These are phyloP conservation scores for Sporobolomyces roseus DNA, from an alignment of 768 basidiomycete genomes.

Conservation along the genomic window DNA sequence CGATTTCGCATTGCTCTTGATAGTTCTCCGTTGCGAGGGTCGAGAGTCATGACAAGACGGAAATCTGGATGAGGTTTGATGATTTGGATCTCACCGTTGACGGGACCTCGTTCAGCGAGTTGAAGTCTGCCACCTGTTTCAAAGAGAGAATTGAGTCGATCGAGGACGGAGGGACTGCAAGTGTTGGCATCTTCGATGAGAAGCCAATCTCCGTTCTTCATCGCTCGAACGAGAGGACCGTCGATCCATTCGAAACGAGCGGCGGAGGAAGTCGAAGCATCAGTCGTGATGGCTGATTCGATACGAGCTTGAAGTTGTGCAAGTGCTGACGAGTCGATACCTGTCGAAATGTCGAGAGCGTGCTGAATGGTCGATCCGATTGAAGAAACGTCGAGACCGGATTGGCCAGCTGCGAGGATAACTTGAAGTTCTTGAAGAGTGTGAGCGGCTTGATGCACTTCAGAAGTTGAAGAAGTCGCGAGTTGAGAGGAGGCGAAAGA, in stretches of 20 bases:
- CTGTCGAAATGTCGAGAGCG: constrained; percentile 1
- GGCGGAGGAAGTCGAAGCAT: constrained; percentile 29
- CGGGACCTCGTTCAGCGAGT: constrained; percentile 84
- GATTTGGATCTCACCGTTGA: constrained; percentile 68
- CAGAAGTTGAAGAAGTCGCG: not conserved
- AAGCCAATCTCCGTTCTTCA: constrained; percentile 83
- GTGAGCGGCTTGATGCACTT: constrained; percentile 10
- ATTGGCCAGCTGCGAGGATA: not conserved
- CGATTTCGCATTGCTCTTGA: constrained; percentile 98
- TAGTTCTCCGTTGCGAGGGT: constrained; percentile 85
- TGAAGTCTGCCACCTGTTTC: constrained; percentile 75
- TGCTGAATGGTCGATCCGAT: not conserved
- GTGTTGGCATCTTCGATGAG: constrained; percentile 88
- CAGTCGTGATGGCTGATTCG: constrained; percentile 1
- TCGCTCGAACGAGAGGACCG: constrained; percentile 79
- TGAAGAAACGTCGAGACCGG: not conserved
- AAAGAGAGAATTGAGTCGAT: constrained; percentile 92
- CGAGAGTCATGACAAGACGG: constrained; percentile 87
- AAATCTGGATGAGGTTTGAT: constrained; percentile 82
- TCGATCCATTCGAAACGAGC: constrained; percentile 91
- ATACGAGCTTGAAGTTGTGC: not conserved
- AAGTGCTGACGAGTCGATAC: not conserved
- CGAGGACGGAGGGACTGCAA: constrained; percentile 90
- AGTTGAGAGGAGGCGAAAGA: constrained; percentile 13
- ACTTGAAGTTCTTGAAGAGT: constrained; percentile 3